Evolutionary conservation across 768 basidiomycete genomes (phyloP), one percentile per base, ranked within the genome.

Genomic region (Russula vinacea): DNA sequence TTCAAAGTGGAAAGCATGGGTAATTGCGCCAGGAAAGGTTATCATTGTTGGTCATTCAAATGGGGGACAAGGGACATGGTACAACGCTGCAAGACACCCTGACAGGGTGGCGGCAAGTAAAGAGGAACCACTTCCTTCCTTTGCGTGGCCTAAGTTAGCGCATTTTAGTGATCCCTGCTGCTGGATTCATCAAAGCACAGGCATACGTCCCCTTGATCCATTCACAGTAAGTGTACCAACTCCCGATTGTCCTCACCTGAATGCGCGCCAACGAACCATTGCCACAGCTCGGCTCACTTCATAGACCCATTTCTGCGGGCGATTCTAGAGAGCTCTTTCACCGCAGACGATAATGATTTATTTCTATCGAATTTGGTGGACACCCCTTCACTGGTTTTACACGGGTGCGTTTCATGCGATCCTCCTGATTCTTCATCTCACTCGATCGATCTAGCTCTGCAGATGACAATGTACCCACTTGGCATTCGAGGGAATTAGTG

Each of bases 11-110:
- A 69, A 73, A 60, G 44, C 70, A 17, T 83, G 82, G 78, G 67
- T 63, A 19, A 78, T 83, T 49, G 64, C 70, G 35, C 16, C 69
- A 0, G 67, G 77, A 33, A 78, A 77, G 33, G 82, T 85, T 9
- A 76, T 88, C n/a, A 70, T 94, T n/a, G 77, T 94, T 39, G 94
- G 94, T 0, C 94, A 97, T 72, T 95, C 93, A 3, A 97, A 97
- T 73, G 94, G 94, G 33, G 94, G 93, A 14, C 94, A 95, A 74
- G 94, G 94, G 0, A 79, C 87, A 2, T 94, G 92, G 90, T 87
- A 92, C 73, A 71, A 89, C 19, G 85, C 89, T 16, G 81, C 86
- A 32, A 79, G 89, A 66, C 89, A 83, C 73, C 93, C 94, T 1
- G 92, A 95, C 72, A 79, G 81, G 59, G 83, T 89, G 13, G 68